Evolutionary conservation across 768 basidiomycete species (phyloP), one percentile per base, ranked within the genome.

Genomic region (Tulasnella sp.): DNA sequence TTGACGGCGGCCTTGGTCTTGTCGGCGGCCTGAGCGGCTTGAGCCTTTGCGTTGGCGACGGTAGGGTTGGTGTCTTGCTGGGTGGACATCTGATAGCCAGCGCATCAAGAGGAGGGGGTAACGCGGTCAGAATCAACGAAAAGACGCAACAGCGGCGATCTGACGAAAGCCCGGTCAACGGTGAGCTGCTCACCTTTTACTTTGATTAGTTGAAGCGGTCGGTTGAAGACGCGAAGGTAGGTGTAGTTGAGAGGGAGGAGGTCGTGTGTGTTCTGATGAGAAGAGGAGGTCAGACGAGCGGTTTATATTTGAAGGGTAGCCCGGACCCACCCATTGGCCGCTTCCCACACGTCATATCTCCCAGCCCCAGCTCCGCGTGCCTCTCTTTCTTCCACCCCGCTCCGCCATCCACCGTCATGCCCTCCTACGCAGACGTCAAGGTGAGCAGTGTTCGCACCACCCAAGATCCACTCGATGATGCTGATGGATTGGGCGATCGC

Each of bases 11-110:
- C 35, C 26, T 44, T 10, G 26, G 74, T 48, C 7, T 35, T 48
- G 37, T 18, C 74, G 71, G 71, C 71, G n/a, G 71, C 71, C 87
- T 95, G 90, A 35, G 90, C 85, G 79, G 93, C 90, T 81, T 93
- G 93, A 93, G 94, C 94, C 85, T 79, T 74, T 18, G 73, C 44
- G 73, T 74, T 74, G 40, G 40, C 73, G 26, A 74, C 44, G 44
- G 40, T 74, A 48, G 73, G 40, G 73, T 74, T 74, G 73, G 73
- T 42, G 44, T 74, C 73, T 74, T 74, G 73, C 40, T 35, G 32
- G 37, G 73, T 74, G 40, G 73, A 74, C 73, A 74, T 74, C 73
- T 74, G 73, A 55, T 44, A 39, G 42, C 26, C 35, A 48, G 35
- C 35, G 32, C 48, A 44, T 55, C 35, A 48, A 48, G 46, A 16